Evolutionary conservation across 164 flowering plant genomes (phyloP), one percentile per base, ranked within the genome.

Genomic region (Chimonanthus praecox): DNA sequence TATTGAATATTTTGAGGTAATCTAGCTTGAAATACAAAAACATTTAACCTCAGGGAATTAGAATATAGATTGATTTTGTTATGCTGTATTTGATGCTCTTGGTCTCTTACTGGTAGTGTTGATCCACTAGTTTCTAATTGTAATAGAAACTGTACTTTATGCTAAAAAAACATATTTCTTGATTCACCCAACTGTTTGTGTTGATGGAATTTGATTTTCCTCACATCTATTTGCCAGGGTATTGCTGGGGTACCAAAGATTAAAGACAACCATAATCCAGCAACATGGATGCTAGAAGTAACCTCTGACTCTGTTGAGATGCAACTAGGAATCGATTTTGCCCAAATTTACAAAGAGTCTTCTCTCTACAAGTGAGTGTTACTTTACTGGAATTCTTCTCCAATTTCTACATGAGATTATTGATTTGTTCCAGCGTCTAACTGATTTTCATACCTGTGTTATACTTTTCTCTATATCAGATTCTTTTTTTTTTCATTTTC

Each of bases 221-320:
- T 45, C 54, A 20, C 47, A 5, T 64, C 11, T 33, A 4, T 15
- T 45, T 67, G 33, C 64, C 78, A 92, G 97, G 74, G 77, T 45
- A 80, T 90, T 20, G 72, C 87, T 50, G 92, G 92, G 7, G 88
- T 90, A n/a, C 88, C 89, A 49, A 87, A 78, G 83, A 92, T 90
- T 20, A 86, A 50, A 82, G 75, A 78, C 68, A 88, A 87, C 49
- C 86, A 85, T 71, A 92, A 92, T 73, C 94, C 97, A 18, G 90
- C 97, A 47, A 90, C 97, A 64, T 92, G 97, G 97, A 90, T 90
- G 90, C 20, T 92, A 67, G 97, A 92, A 71, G 87, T 88, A 70
- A 88, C 89, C 71, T 87, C 92, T 51, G 21, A 82, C 47, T 88
- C 93, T 15, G 72, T 81, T 49, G 97, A 92, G 86, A 80, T 80